Evolutionary conservation across 164 flowering plant species (phyloP).

Genomic region (Tetrastigma voinierianum): DNA sequence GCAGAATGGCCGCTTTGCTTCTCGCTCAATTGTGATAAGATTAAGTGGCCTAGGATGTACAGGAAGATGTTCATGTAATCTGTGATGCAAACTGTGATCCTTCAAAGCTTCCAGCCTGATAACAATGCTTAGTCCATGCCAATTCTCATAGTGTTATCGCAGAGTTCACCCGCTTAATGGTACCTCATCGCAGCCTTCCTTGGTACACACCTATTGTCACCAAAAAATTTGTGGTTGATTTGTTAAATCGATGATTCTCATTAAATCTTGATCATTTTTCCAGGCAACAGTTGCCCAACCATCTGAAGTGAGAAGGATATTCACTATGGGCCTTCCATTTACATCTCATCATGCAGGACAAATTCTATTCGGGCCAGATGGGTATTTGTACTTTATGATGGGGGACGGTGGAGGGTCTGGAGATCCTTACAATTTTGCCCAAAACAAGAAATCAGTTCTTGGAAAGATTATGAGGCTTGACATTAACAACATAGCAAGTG

Average conservation of each 20-base stretch:
- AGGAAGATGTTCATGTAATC: slow-evolving; percentile 89
- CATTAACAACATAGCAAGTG: slow-evolving; percentile 72
- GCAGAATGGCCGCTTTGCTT: slow-evolving; percentile 77
- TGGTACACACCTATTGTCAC: slow-evolving; percentile 36
- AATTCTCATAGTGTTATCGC: slow-evolving; percentile 70
- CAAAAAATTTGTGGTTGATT: not conserved
- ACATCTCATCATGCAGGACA: slow-evolving; percentile 79
- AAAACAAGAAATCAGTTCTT: slow-evolving; percentile 86
- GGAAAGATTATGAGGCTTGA: slow-evolving; percentile 89
- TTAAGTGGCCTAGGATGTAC: slow-evolving; percentile 57
- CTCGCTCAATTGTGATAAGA: slow-evolving; percentile 89
- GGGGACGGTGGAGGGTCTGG: slow-evolving; percentile 76
- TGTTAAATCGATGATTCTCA: slow-evolving; percentile 9
- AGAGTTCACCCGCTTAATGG: slow-evolving; percentile 74
- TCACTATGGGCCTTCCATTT: slow-evolving; percentile 89
- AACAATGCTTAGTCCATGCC: slow-evolving; percentile 82
- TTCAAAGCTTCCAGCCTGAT: slow-evolving; percentile 50
- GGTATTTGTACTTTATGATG: slow-evolving; percentile 86
- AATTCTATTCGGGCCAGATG: slow-evolving; percentile 92
- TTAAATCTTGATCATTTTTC: slow-evolving; percentile 12
- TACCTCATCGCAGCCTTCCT: slow-evolving; percentile 45
- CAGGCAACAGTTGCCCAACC: slow-evolving; percentile 72
- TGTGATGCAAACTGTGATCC: slow-evolving; percentile 90
- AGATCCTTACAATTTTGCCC: slow-evolving; percentile 76
- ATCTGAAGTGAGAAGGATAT: slow-evolving; percentile 81